Conservation (phyloP, 2,329 filamentous ascomycete species). For the Ophiostoma sp. region DNA sequence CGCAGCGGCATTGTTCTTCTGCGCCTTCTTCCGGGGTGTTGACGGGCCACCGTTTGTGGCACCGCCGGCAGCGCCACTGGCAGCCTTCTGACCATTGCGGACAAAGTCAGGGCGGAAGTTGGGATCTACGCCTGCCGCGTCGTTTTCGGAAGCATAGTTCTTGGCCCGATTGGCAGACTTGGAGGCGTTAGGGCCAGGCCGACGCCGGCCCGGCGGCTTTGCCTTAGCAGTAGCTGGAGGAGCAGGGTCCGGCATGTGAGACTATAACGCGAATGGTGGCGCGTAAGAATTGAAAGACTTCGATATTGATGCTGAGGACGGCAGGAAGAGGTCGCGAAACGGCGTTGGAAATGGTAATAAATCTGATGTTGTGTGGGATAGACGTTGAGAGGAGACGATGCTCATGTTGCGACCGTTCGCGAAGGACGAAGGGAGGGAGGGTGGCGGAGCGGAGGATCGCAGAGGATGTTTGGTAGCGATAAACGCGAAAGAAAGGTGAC, state of each 20-base stretch:
- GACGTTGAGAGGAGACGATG: slow-evolving; percentile 5
- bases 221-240: slow-evolving; percentile 18
- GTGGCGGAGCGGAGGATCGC: slow-evolving; percentile 4
- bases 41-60: slow-evolving; percentile 14
- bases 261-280: slow-evolving; percentile 3
- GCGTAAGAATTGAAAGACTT: slow-evolving; percentile 2
- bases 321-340: slow-evolving; percentile 4
- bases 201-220: slow-evolving; percentile 38
- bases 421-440: not conserved
- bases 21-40: slow-evolving; percentile 23
- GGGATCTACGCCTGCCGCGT: slow-evolving; percentile 37
- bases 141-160: slow-evolving; percentile 56
- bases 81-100: slow-evolving; percentile 1
- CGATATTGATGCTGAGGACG: not conserved
- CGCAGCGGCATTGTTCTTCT: slow-evolving; percentile 13
- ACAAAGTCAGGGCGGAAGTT: slow-evolving; percentile 34
- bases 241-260: slow-evolving; percentile 34
- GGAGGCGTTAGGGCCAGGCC: slow-evolving; percentile 37
- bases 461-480: slow-evolving; percentile 3
- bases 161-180: slow-evolving; percentile 39
- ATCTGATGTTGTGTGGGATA: not conserved
- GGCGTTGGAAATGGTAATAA: slow-evolving; percentile 9
- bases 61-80: slow-evolving; percentile 3
- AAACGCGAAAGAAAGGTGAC: slow-evolving; percentile 6
- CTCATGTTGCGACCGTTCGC: slow-evolving; percentile 17